Evolutionary conservation across 2,329 filamentous ascomycete genomes (phyloP), one percentile per base, ranked within the genome.

Genomic region (Xylariomycetidae sp.): DNA sequence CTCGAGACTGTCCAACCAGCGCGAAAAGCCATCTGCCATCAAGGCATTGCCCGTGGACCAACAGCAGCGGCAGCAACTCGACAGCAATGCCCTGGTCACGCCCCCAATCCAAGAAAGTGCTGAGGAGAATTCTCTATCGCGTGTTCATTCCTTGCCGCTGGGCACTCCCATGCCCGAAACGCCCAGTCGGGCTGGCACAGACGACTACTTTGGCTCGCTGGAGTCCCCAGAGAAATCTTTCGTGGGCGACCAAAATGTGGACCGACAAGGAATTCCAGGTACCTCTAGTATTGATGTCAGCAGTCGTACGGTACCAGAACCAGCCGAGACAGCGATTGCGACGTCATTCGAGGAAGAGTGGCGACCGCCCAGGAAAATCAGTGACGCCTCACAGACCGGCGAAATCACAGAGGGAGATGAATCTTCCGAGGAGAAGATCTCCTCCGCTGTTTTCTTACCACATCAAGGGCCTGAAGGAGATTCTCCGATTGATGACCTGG

Each of bases 341-440:
- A 25, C 32, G 7, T 26, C 42, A 28, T 26, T 37, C n/a, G 28
- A 41, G 25, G 30, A 37, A 14, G 28, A 34, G 20, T n/a, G 29
- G 12, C 44, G 53, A 25, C 24, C 40, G 33, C 57, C 57, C 37
- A 58, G 60, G 31, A 49, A 57, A 32, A 65, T 64, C 35, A 58
- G 53, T 46, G 60, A 57, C 40, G 61, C 56, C 37, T 57, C 57
- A 31, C 63, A 62, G 23, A 48, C 44, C 40, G 54, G 60, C 30
- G 60, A 63, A 31, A 57, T 53, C 29, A 54, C 57, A 30, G 69
- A 74, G 28, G 67, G 63, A 13, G 72, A 77, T 25, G 72, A 76
- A 37, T 88, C 83, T 10, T 82, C 85, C 37, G 79, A 85, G 54
- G 85, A 92, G 57, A 85, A 90, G 58, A 88, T 92, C 42, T 87